Evolutionary conservation across 2,329 filamentous ascomycete species (phyloP), one percentile per base, ranked within the genome.

Genomic region (Colletotrichum sp.): DNA sequence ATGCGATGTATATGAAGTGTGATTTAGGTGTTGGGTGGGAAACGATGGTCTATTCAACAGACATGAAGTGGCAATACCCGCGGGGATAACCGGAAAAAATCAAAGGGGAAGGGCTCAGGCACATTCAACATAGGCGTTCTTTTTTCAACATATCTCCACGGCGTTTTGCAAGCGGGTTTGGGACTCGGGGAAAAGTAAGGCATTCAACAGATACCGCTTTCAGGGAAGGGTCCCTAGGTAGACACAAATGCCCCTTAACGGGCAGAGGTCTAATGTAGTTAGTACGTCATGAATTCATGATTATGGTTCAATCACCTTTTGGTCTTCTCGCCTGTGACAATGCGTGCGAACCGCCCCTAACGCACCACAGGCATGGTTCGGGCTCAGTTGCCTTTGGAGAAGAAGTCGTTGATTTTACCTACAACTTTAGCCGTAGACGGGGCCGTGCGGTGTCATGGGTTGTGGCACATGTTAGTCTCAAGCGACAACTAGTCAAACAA

Each of bases 121-220:
- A 77, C 69, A 78, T 78, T 78, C 76, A 78, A 78, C 76, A 78
- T 78, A 65, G 76, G 76, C 75, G 76, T 78, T 78, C 76, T 75
- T 77, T 78, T 77, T 77, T 76, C 74, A 75, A 77, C 76, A 70
- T 68, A 78, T 77, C 76, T 74, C 74, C 74, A 71, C 36, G 76
- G 76, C 75, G 75, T 76, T 78, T 78, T 76, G 71, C 74, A 76
- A 75, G 76, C 71, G 72, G 68, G 71, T 71, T 76, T 70, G 74
- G 76, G 74, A 70, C 62, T 73, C 69, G 67, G 74, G 76, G 74
- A 76, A 76, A 78, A 75, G 75, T 75, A 52, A 75, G 74, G 76
- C 68, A 78, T 78, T 78, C 76, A 78, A 78, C 76, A 77, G 74
- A 76, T 76, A 69, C 71, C 76, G 75, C 70, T 75, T 76, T 77